phyloP scores from a whole-genome alignment of 202 grass and related monocot species.

The Panicum hallii region DNA sequence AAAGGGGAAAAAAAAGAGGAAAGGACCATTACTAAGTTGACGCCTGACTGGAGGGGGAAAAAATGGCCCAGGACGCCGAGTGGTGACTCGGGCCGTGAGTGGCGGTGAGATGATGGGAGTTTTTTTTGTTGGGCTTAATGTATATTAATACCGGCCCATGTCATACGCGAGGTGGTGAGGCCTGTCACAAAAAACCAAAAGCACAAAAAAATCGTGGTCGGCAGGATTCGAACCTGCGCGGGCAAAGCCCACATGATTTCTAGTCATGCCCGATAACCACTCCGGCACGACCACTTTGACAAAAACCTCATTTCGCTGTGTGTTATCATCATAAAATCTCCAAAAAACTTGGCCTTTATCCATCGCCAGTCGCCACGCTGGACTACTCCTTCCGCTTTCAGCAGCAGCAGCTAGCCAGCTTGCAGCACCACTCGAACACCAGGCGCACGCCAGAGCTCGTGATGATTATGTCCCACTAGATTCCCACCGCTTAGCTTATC shows the following conservation, averaged over 20 bases:
- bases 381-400: background rate
- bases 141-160: background rate
- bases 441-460: background rate
- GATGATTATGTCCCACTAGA: background rate
- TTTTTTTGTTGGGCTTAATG: no score
- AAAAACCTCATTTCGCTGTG: no score
- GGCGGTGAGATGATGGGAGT: no score
- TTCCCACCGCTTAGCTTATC: background rate
- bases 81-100: no score
- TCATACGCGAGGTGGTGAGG: background rate
- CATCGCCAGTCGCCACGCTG: background rate
- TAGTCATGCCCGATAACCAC: conserved; percentile 98
- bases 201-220: conserved; percentile 50
- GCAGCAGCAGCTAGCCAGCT: background rate
- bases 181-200: background rate
- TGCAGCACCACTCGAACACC: background rate
- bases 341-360: background rate
- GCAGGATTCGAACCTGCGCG: conserved; percentile 72
- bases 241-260: conserved; percentile 80
- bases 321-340: no score
- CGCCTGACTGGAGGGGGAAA: no score
- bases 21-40: no score
- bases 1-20: no score
- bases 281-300: conserved; percentile 78
- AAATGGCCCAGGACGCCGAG: no score